A percentile compares a stretch with the other conserved stretches of the same genome.
These are phyloP conservation scores for Salinomyces thailandicus DNA, from an alignment of 2,329 filamentous ascomycete genomes.

Conservation along the genomic window DNA sequence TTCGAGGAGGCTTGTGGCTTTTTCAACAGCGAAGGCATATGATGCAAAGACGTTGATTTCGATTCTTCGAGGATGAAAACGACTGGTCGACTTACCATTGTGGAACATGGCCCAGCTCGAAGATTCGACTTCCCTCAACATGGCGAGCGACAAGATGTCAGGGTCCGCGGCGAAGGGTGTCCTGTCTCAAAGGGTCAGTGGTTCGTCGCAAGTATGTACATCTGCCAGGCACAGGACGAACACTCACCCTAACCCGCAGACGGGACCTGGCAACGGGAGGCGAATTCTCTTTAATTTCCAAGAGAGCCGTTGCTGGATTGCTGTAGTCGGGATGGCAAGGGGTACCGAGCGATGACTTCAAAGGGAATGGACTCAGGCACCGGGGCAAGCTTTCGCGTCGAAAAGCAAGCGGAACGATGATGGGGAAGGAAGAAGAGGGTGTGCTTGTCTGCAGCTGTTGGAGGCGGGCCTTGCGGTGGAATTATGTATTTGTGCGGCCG, in stretches of 20 bases:
- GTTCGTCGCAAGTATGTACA: constrained; percentile 15
- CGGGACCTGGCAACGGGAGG: constrained; percentile 10
- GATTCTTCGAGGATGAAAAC: constrained; percentile 1
- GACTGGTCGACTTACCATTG: constrained; percentile 21
- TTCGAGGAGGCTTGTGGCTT: constrained; percentile 19
- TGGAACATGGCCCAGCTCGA: constrained; percentile 18
- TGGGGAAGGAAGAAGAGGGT: constrained; percentile 13
- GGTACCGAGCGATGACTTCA: constrained; percentile 8
- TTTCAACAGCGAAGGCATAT: constrained; percentile 7
- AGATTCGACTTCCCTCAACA: constrained; percentile 14
- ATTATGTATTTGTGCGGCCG: constrained; percentile 18
- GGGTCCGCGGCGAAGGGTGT: constrained; percentile 19
- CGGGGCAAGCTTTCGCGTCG: too few relatives aligned
- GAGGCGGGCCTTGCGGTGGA: constrained; percentile 17
- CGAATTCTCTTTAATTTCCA: constrained; percentile 22
- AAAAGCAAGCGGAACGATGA: background rate
- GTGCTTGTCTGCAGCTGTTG: constrained; percentile 11
- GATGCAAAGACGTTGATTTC: constrained; percentile 8
- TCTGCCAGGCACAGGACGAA: constrained; percentile 21
- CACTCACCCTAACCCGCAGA: constrained; percentile 10
- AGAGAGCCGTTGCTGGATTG: constrained; percentile 18
- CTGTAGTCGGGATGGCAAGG: constrained; percentile 20
- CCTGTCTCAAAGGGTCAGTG: constrained; percentile 15
- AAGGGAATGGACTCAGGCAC: background rate
- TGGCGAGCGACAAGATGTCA: constrained; percentile 15